These are phyloP conservation scores for Termitomyces eurrhizus DNA, from an alignment of 768 basidiomycete genomes.

Conservation along the genomic window DNA sequence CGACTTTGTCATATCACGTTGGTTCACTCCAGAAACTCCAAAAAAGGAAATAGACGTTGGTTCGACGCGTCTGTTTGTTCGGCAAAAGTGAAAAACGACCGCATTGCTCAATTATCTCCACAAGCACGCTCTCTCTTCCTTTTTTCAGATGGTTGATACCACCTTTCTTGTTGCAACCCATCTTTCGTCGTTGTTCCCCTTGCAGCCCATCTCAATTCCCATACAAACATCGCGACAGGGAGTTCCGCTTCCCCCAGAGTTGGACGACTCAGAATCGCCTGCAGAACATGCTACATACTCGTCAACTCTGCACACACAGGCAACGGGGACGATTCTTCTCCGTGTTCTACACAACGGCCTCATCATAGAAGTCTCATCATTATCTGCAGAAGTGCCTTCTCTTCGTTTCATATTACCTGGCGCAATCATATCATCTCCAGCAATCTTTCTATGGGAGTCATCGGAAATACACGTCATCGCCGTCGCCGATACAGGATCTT, in stretches of 20 bases:
- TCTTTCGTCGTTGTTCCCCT: constrained; percentile 59
- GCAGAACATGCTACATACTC: constrained; percentile 73
- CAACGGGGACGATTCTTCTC: constrained; percentile 63
- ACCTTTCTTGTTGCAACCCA: constrained; percentile 55
- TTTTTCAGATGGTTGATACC: constrained; percentile 25
- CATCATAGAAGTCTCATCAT: constrained; percentile 74
- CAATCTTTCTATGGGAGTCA: constrained; percentile 53
- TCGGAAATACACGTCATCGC: constrained; percentile 67
- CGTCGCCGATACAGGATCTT: constrained; percentile 61
- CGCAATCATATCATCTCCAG: constrained; percentile 58
- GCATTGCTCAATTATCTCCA: background rate
- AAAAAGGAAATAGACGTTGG: constrained; percentile 13
- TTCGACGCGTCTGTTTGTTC: constrained; percentile 11
- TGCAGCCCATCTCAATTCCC: constrained; percentile 46
- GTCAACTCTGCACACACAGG: constrained; percentile 49
- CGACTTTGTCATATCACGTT: background rate
- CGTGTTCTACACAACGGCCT: constrained; percentile 72
- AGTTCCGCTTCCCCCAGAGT: constrained; percentile 41
- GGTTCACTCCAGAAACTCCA: background rate
- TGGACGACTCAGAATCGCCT: constrained; percentile 42
- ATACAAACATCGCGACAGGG: constrained; percentile 60
- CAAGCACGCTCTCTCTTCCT: background rate
- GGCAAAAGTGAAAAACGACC: background rate
- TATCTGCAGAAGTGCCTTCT: constrained; percentile 59
- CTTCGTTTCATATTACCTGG: constrained; percentile 80